Evolutionary conservation across 2,329 filamentous ascomycete species (phyloP).

Genomic region (Pseudocercospora vitis): DNA sequence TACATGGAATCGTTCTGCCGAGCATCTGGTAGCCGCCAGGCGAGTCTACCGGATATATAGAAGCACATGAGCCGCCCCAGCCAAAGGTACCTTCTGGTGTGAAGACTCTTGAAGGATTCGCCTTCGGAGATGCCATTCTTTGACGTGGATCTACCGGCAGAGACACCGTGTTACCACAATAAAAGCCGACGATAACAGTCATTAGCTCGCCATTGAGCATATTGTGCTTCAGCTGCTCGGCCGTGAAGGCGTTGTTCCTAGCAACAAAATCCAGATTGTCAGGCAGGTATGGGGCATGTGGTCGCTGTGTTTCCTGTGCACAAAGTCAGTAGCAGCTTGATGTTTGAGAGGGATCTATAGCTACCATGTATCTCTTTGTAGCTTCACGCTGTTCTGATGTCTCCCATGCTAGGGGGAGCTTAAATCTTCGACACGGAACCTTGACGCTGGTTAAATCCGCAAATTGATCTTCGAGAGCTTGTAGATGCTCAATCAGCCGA

Average conservation of each 20-base stretch:
- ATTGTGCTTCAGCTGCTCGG: slow-evolving; percentile 52
- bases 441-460: slow-evolving; percentile 45
- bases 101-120: slow-evolving; percentile 58
- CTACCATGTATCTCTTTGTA: slow-evolving; percentile 56
- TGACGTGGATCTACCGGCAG: slow-evolving; percentile 57
- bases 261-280: slow-evolving; percentile 61
- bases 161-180: slow-evolving; percentile 54
- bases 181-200: slow-evolving; percentile 57
- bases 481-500: slow-evolving; percentile 42
- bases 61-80: slow-evolving; percentile 58
- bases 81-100: slow-evolving; percentile 58
- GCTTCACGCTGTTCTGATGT: slow-evolving; percentile 51
- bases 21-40: slow-evolving; percentile 59
- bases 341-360: neutral
- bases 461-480: slow-evolving; percentile 43
- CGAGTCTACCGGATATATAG: slow-evolving; percentile 57
- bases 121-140: slow-evolving; percentile 56
- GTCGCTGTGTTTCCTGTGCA: slow-evolving; percentile 54
- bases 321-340: neutral
- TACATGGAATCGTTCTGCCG: slow-evolving; percentile 33
- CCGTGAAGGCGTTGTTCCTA: slow-evolving; percentile 55
- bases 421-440: slow-evolving; percentile 46
- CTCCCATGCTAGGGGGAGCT: slow-evolving; percentile 46
- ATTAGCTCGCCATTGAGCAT: slow-evolving; percentile 54
- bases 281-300: slow-evolving; percentile 62